Conservation (phyloP, 768 basidiomycete genomes). For the Lepiota brunneoincarnata region DNA sequence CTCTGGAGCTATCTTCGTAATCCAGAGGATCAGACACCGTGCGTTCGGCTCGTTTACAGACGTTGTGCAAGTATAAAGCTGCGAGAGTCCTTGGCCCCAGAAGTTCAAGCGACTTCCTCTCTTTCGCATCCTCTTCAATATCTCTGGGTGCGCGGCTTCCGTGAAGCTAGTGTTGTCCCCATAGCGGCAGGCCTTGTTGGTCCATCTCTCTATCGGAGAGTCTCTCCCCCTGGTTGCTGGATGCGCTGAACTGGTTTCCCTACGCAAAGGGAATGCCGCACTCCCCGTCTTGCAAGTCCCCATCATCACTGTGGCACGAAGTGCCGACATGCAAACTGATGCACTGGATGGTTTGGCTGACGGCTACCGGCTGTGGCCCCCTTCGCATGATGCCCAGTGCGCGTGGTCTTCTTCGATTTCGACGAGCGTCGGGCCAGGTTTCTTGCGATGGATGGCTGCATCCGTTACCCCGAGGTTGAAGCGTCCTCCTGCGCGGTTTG, state of each 20-base stretch:
- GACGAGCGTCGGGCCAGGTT: conserved; percentile 5
- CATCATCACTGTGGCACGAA: too few relatives aligned
- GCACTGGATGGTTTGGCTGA: conserved; percentile 2
- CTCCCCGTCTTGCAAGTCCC: too few relatives aligned
- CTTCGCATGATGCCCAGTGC: conserved; percentile 4
- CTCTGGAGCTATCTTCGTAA: not conserved
- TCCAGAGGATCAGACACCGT: not conserved
- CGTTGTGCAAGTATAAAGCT: conserved; percentile 1
- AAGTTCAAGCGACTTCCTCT: not conserved
- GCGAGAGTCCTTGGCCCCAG: not conserved
- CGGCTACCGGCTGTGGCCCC: conserved; percentile 10
- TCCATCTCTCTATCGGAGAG: not conserved
- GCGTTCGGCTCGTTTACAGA: not conserved
- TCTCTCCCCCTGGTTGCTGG: too few relatives aligned
- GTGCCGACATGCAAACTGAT: not conserved
- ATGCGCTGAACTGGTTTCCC: too few relatives aligned
- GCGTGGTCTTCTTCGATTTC: conserved; percentile 8
- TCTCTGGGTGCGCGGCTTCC: too few relatives aligned
- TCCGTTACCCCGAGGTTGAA: conserved; percentile 8
- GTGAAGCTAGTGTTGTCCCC: too few relatives aligned
- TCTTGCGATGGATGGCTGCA: conserved; percentile 15
- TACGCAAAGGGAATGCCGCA: too few relatives aligned
- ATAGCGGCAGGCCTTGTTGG: not conserved
- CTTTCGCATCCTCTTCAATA: not conserved
- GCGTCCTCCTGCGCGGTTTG: not conserved